Percentiles rank a stretch among this genome's conserved stretches.
phyloP scores from a whole-genome alignment of 768 basidiomycete genomes.

The Amanita thiersii region DNA sequence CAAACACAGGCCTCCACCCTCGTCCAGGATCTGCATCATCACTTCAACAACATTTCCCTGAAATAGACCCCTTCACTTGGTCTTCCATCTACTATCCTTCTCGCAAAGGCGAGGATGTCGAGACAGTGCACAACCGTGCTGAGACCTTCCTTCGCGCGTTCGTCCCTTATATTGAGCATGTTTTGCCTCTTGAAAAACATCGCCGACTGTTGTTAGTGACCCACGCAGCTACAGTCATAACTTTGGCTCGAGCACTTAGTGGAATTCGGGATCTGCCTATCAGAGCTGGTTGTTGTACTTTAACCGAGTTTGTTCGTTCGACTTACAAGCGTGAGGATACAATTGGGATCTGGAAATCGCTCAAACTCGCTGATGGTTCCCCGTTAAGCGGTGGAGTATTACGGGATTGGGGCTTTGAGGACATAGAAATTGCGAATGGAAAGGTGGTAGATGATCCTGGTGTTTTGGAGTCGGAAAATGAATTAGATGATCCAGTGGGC shows the following conservation, averaged over 20 bases:
- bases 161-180: conserved; percentile 39
- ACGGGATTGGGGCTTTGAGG: conserved; percentile 79
- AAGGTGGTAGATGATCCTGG: conserved; percentile 68
- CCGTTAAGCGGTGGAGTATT: conserved; percentile 52
- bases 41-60: conserved; percentile 47
- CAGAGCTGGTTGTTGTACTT: conserved; percentile 68
- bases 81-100: conserved; percentile 58
- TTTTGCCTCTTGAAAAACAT: conserved; percentile 31
- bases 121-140: conserved; percentile 52
- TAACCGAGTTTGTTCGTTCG: conserved; percentile 46
- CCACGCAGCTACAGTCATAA: conserved; percentile 71
- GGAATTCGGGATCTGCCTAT: conserved; percentile 45
- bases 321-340: conserved; percentile 15
- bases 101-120: conserved; percentile 64
- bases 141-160: conserved; percentile 44
- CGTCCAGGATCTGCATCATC: conserved; percentile 52
- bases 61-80: conserved; percentile 60
- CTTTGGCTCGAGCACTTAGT: conserved; percentile 50
- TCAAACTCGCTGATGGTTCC: conserved; percentile 41
- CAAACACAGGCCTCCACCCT: conserved; percentile 67
- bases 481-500: conserved; percentile 50
- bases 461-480: conserved; percentile 55
- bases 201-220: conserved; percentile 53
- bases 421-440: conserved; percentile 53
- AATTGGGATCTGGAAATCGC: conserved; percentile 39